Base-by-base conservation (phyloP, 1,284 basidiomycete genomes). In the Athelia psychrophila region DNA sequence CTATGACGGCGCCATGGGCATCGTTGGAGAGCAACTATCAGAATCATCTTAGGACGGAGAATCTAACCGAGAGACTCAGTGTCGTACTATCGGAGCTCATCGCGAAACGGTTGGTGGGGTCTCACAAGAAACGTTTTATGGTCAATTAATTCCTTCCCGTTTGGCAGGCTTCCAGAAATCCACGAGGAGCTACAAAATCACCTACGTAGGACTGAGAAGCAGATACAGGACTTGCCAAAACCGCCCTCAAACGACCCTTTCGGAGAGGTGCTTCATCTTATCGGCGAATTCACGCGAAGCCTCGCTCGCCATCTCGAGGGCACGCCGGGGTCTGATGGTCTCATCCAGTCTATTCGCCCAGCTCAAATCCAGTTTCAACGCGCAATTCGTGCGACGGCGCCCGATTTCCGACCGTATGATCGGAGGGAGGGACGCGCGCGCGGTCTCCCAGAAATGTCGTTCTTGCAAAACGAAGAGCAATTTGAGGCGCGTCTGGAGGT, bases 131-230 rank as follows among this genome's bases (percentile, higher is more conserved):
- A n/a, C n/a, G 59, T 1, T 6, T 53, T 16, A 22, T 10, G 44
- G 15, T 18, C 25, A n/a, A 15, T 12, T 27, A 19, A 2, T 9
- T 2, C 30, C 9, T 4, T 24, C 25, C 40, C 13, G 12, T 44
- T 32, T 23, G 8, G 19, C 49, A 91, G 88, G 44, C 74, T 91
- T 1, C 88, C 87, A 0, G 70, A 78, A 51, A 80, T 88, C 9
- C 79, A 80, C 47, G 66, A 73, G 0, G 77, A 80, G 51, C 58
- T 86, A 2, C 67, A 75, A 27, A 72, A 67, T 0, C 65, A 78
- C 0, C 70, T 86, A 5, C 54, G 67, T 0, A 61, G 63, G 9
- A 77, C 80, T 0, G 68, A 71, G 16, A 57, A 54, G 0, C 56
- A 60, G 3, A 65, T 84, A 3, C 51, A 46, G 8, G 52, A 51